Evolutionary conservation across 2,329 filamentous ascomycete genomes (phyloP).

Genomic region (Aspergillus jensenii): DNA sequence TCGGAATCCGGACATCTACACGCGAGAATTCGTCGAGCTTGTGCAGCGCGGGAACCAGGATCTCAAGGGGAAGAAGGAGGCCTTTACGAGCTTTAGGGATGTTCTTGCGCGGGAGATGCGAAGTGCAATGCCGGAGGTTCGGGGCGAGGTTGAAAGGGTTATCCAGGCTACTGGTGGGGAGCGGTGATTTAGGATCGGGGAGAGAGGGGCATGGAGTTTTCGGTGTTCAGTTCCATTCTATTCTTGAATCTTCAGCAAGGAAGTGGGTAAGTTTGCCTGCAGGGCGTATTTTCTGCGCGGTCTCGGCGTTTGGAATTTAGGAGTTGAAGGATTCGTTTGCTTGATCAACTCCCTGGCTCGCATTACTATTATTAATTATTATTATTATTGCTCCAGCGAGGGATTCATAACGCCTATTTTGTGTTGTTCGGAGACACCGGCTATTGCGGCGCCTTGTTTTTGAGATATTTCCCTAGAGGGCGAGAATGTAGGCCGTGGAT

Average conservation of each 20-base stretch:
- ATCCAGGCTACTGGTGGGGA: constrained; percentile 40
- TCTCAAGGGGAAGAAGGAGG: constrained; percentile 60
- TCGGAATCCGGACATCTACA: constrained; percentile 67
- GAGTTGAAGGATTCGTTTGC: not conserved
- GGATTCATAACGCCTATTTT: not conserved
- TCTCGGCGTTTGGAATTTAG: not conserved
- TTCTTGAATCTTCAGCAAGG: not conserved
- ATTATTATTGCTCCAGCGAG: not conserved
- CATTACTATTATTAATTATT: too few species aligned
- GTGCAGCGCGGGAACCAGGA: constrained; percentile 64
- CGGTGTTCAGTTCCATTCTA: not conserved
- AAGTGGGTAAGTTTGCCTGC: not conserved
- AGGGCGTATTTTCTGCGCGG: not conserved
- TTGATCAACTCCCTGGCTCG: not conserved
- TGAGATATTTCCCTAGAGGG: not conserved
- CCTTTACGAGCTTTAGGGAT: constrained; percentile 59
- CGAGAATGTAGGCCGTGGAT: constrained; percentile 2
- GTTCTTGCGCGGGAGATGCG: constrained; percentile 59
- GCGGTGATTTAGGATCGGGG: not conserved
- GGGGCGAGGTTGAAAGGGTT: constrained; percentile 53
- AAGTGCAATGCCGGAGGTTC: constrained; percentile 58
- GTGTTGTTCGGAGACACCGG: not conserved
- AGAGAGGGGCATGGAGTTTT: not conserved
- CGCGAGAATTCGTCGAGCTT: constrained; percentile 64
- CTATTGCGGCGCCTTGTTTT: not conserved